A percentile compares a stretch with the other conserved stretches of the same genome.
Evolutionary conservation across 2,329 filamentous ascomycete genomes (phyloP).

Genomic region (Pestalotiopsis sp.): DNA sequence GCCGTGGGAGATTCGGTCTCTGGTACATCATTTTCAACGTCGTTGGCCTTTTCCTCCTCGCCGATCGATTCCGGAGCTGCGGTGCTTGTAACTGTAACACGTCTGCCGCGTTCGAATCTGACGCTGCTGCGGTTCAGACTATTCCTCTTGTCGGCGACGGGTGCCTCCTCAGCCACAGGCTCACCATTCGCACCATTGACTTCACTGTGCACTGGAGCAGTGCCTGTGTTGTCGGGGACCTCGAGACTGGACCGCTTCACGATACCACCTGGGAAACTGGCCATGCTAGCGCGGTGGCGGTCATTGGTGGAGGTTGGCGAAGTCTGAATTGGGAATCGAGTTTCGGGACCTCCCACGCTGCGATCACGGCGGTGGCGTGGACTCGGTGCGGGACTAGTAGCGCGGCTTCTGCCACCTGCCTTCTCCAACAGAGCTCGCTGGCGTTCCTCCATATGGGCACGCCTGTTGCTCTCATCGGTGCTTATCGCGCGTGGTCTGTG

Average conservation of each 20-base stretch:
- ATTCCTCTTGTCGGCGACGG: slow-evolving; percentile 61
- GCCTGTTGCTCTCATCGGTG: slow-evolving; percentile 93
- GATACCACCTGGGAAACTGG: slow-evolving; percentile 42
- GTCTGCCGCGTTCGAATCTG: slow-evolving; percentile 55
- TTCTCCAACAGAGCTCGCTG: slow-evolving; percentile 78
- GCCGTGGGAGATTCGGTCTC: background rate
- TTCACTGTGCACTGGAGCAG: slow-evolving; percentile 39
- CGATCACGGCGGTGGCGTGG: slow-evolving; percentile 76
- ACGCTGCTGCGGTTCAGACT: slow-evolving; percentile 59
- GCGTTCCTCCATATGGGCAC: slow-evolving; percentile 91
- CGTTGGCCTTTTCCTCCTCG: slow-evolving; percentile 17
- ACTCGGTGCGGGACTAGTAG: slow-evolving; percentile 71
- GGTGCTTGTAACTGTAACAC: slow-evolving; percentile 44
- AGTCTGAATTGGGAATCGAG: slow-evolving; percentile 81
- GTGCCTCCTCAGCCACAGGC: slow-evolving; percentile 29
- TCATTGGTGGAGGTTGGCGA: slow-evolving; percentile 59
- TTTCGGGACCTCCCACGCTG: slow-evolving; percentile 73
- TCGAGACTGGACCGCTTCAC: slow-evolving; percentile 74
- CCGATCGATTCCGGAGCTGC: slow-evolving; percentile 24
- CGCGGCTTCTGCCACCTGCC: slow-evolving; percentile 68
- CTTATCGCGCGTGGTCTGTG: slow-evolving; percentile 83
- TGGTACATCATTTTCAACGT: slow-evolving; percentile 16
- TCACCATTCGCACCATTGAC: slow-evolving; percentile 46
- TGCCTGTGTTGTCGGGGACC: slow-evolving; percentile 67
- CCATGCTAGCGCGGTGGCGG: slow-evolving; percentile 52